A percentile compares a stretch with the other conserved stretches of the same genome.
phyloP scores from a whole-genome alignment of 768 basidiomycete species.

The Tephrocybe sp. region DNA sequence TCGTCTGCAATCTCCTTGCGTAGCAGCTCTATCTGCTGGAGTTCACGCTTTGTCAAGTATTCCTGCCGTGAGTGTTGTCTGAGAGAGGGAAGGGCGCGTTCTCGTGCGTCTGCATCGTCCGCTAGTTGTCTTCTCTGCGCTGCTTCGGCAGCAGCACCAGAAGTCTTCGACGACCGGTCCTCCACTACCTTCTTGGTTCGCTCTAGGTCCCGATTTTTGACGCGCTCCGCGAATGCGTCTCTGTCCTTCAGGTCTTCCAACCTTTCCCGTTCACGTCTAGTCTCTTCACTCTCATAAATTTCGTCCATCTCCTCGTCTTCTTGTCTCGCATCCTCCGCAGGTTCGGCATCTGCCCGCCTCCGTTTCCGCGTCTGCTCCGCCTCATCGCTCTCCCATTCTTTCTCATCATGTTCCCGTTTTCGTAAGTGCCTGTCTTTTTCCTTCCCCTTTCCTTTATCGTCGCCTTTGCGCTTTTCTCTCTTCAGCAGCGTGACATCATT shows the following conservation, averaged over 20 bases:
- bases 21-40: constrained; percentile 92
- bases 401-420: constrained; percentile 78
- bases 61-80: constrained; percentile 90
- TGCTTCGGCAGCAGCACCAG: constrained; percentile 79
- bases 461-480: constrained; percentile 40
- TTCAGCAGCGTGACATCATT: constrained; percentile 39
- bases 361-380: constrained; percentile 76
- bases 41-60: constrained; percentile 94
- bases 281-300: constrained; percentile 66
- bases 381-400: constrained; percentile 91
- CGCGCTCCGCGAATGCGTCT: constrained; percentile 90
- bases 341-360: constrained; percentile 46
- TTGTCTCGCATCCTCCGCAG: constrained; percentile 27
- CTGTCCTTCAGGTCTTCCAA: constrained; percentile 79
- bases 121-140: constrained; percentile 77
- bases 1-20: constrained; percentile 94
- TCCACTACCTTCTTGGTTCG: constrained; percentile 89
- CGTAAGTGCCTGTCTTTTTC: constrained; percentile 66
- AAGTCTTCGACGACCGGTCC: constrained; percentile 79
- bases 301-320: constrained; percentile 40
- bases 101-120: constrained; percentile 66
- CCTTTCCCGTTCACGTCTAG: constrained; percentile 68
- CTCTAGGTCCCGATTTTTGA: constrained; percentile 79
- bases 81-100: constrained; percentile 60
- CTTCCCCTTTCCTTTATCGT: constrained; percentile 42